phyloP scores from a whole-genome alignment of 2,329 filamentous ascomycete genomes.

The Pseudogymnoascus sp. region DNA sequence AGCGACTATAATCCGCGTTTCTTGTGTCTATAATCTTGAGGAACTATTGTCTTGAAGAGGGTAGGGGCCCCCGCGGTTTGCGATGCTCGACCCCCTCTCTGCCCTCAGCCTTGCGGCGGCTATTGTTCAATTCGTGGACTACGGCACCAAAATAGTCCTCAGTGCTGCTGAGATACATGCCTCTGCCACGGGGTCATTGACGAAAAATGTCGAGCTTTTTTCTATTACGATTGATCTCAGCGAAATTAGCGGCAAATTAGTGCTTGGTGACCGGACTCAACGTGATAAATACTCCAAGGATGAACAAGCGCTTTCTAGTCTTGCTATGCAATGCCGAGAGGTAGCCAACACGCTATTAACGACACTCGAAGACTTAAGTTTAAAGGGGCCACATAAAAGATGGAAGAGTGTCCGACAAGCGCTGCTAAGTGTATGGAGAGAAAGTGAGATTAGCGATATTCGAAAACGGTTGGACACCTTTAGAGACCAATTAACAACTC shows the following conservation, averaged over 20 bases:
- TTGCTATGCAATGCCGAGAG: conserved; percentile 3
- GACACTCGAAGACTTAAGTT: conserved; percentile 11
- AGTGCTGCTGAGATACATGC: conserved; percentile 40
- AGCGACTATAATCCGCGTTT: not conserved
- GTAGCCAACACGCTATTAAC: conserved; percentile 11
- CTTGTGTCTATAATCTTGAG: not conserved
- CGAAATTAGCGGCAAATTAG: not conserved
- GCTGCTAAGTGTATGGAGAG: conserved; percentile 18
- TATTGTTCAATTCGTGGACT: conserved; percentile 40
- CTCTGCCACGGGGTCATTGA: conserved; percentile 34
- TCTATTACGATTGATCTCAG: not conserved
- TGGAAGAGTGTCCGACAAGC: conserved; percentile 22
- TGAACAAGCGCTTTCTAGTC: not conserved
- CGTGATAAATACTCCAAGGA: not conserved
- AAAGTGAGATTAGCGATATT: conserved; percentile 16
- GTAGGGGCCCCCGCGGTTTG: not conserved
- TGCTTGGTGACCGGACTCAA: not conserved
- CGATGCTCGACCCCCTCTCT: conserved; percentile 20
- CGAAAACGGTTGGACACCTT: conserved; percentile 11
- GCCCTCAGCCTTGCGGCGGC: conserved; percentile 38
- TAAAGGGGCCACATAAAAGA: conserved; percentile 11
- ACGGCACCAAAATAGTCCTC: conserved; percentile 36
- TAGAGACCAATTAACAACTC: not conserved
- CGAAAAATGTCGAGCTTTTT: not conserved
- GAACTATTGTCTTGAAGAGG: no score